These are phyloP conservation scores for Gardenia jasminoides DNA, from an alignment of 257 asterid species.

Conservation along the genomic window DNA sequence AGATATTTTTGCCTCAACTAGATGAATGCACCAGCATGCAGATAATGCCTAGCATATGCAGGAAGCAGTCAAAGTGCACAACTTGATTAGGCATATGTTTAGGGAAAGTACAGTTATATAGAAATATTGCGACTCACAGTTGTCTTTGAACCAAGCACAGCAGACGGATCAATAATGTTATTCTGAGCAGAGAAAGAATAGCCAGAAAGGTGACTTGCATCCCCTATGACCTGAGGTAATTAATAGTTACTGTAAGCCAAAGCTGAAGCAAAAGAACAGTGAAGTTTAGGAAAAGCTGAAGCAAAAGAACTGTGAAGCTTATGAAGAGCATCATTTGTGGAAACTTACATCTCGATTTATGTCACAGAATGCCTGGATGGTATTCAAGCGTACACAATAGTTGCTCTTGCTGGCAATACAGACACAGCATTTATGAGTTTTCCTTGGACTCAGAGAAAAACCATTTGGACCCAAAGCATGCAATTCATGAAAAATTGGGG, in stretches of 20 bases:
- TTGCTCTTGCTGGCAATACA: conserved; percentile 86
- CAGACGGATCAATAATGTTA: conserved; percentile 80
- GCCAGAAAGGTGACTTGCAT: conserved; percentile 85
- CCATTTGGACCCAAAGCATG: conserved; percentile 60
- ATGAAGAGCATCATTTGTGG: conserved; percentile 18
- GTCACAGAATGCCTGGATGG: conserved; percentile 89
- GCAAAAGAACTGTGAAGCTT: background rate
- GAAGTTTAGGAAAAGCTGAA: background rate
- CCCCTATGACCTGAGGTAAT: conserved; percentile 74
- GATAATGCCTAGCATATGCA: conserved; percentile 8
- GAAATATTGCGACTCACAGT: conserved; percentile 58
- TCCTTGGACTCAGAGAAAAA: conserved; percentile 42
- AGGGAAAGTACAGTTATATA: background rate
- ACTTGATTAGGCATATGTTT: background rate
- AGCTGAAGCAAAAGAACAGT: background rate
- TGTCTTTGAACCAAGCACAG: conserved; percentile 78
- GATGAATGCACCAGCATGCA: background rate
- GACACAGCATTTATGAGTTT: conserved; percentile 88
- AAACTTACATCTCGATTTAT: conserved; percentile 85
- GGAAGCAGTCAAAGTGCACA: background rate
- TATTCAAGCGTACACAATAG: conserved; percentile 79
- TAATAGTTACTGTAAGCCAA: background rate
- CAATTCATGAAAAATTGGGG: conserved; percentile 82
- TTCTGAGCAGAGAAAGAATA: conserved; percentile 79
- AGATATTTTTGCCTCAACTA: background rate